phyloP scores from a whole-genome alignment of 1,284 basidiomycete genomes.

The Leccinum holopus region DNA sequence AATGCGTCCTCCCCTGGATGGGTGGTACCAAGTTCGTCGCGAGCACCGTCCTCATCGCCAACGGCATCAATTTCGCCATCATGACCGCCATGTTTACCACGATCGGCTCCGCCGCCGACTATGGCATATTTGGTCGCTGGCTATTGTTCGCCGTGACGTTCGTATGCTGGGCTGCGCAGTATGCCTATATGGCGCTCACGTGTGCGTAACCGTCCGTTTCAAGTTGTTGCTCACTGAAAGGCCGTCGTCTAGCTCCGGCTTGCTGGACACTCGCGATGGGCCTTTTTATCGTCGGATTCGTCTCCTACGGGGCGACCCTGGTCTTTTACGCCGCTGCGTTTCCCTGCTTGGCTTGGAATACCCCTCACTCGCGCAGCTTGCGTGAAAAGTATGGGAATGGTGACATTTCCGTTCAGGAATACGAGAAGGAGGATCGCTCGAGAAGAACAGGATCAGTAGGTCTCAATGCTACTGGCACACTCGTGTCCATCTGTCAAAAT shows the following conservation, averaged over 20 bases:
- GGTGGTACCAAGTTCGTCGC: slow-evolving; percentile 68
- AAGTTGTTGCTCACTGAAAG: neutral
- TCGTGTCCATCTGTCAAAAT: slow-evolving; percentile 77
- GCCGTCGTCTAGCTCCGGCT: slow-evolving; percentile 45
- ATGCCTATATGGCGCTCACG: slow-evolving; percentile 71
- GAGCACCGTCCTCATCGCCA: slow-evolving; percentile 72
- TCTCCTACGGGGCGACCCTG: no score
- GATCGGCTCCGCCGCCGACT: slow-evolving; percentile 80
- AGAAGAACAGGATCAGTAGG: slow-evolving; percentile 32
- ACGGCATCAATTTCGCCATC: slow-evolving; percentile 74
- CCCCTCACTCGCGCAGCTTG: no score
- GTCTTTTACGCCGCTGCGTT: no score
- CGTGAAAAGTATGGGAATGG: no score
- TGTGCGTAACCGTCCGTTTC: slow-evolving; percentile 38
- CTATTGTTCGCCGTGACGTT: slow-evolving; percentile 69
- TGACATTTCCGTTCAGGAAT: no score
- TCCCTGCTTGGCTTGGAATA: no score
- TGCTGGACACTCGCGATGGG: slow-evolving; percentile 73
- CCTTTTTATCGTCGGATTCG: no score
- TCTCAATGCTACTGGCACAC: slow-evolving; percentile 74
- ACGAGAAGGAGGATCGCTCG: no score
- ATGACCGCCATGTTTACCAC: slow-evolving; percentile 82
- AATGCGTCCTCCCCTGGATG: slow-evolving; percentile 74
- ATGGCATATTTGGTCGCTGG: slow-evolving; percentile 77
- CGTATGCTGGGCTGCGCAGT: slow-evolving; percentile 79